These are phyloP conservation scores for Calonectria pseudoturangicola DNA, from an alignment of 2,329 filamentous ascomycete species.

Conservation along the genomic window DNA sequence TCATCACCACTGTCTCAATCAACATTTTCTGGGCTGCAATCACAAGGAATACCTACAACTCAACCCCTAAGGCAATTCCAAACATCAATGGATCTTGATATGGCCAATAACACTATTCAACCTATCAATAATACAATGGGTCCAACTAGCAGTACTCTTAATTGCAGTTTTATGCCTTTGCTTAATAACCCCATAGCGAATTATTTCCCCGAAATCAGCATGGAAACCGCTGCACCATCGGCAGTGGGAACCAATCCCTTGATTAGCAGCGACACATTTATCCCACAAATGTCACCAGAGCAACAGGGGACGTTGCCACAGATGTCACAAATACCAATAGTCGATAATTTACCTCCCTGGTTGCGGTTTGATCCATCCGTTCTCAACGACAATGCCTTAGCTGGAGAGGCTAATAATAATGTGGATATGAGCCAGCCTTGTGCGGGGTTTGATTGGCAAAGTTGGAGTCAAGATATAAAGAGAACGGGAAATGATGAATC, in stretches of 20 bases:
- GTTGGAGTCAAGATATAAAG: conserved; percentile 1
- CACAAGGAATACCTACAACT: not conserved
- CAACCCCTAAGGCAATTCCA: not conserved
- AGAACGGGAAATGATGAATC: not conserved
- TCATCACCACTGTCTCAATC: not conserved
- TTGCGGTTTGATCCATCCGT: not conserved
- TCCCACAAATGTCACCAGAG: not conserved
- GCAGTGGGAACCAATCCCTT: not conserved
- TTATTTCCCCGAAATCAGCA: not conserved
- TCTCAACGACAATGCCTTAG: not conserved
- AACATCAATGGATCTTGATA: not conserved
- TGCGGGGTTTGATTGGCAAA: conserved; percentile 3
- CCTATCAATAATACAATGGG: not conserved
- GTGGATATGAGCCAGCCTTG: not conserved
- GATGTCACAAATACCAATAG: not conserved
- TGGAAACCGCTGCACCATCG: not conserved
- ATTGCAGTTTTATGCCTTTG: not conserved
- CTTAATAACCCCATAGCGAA: not conserved
- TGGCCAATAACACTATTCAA: not conserved
- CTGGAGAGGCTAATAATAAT: not conserved
- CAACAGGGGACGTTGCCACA: not conserved
- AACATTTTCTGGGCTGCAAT: not conserved
- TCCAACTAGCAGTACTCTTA: not conserved
- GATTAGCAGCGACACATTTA: not conserved
- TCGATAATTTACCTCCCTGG: conserved; percentile 2